These are phyloP conservation scores for Globisporangium nagaii DNA, from an alignment of 352 stramenopile genomes.

Conservation along the genomic window DNA sequence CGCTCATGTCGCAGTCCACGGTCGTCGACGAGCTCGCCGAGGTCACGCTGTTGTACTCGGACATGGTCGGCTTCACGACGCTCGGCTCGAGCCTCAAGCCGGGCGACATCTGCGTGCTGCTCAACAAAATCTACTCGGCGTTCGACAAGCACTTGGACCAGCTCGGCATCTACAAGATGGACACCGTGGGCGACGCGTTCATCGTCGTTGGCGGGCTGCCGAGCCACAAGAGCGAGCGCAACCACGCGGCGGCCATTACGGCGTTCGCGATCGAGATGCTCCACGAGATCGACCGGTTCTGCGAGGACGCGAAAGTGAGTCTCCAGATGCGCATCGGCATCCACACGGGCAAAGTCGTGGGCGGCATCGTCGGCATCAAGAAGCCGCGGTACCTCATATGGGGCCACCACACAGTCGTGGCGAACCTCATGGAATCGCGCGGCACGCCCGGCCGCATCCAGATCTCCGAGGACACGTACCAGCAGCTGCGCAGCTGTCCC, in stretches of 20 bases:
- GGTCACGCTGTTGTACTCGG: conserved; percentile 81
- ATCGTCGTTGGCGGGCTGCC: conserved; percentile 76
- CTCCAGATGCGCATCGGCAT: conserved; percentile 85
- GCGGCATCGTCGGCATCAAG: conserved; percentile 77
- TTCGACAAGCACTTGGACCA: conserved; percentile 81
- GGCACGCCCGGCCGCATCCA: conserved; percentile 52
- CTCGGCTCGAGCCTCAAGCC: conserved; percentile 56
- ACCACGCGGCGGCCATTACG: conserved; percentile 69
- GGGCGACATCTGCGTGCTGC: conserved; percentile 62
- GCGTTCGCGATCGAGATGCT: conserved; percentile 84
- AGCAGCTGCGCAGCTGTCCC: conserved; percentile 37
- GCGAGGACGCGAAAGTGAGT: conserved; percentile 47
- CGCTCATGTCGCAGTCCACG: conserved; percentile 59
- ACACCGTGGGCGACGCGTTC: conserved; percentile 82
- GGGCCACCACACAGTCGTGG: conserved; percentile 73
- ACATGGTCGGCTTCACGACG: conserved; percentile 83
- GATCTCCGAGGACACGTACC: conserved; percentile 55
- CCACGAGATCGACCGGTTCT: conserved; percentile 78
- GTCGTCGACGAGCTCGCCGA: conserved; percentile 80
- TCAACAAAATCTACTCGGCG: conserved; percentile 78
- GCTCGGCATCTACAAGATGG: conserved; percentile 85
- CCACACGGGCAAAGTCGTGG: conserved; percentile 78
- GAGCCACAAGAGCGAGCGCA: conserved; percentile 60
- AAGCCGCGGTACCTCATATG: conserved; percentile 85
- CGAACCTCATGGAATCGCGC: conserved; percentile 76